Percentiles rank a stretch among this genome's conserved stretches.
These are phyloP conservation scores for Remersonia thermophila DNA, from an alignment of 2,329 filamentous ascomycete genomes.

Conservation along the genomic window DNA sequence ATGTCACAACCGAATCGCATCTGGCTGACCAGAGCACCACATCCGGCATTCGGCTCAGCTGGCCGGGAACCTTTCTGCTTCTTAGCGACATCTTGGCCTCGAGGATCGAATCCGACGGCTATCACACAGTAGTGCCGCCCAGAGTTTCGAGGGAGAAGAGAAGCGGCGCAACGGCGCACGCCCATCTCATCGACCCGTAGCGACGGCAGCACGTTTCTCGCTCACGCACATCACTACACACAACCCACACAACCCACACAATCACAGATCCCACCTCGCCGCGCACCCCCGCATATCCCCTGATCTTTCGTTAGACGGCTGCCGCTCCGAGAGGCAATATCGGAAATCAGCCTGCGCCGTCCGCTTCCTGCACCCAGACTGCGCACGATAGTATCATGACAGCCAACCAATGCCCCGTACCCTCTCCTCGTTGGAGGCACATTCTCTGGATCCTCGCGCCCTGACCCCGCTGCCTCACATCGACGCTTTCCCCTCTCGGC, in stretches of 20 bases:
- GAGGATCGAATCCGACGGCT: conserved; percentile 1
- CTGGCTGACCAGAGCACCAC: conserved; percentile 2
- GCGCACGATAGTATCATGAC: conserved; percentile 32
- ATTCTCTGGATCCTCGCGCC: conserved; percentile 31
- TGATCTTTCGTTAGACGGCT: neutral
- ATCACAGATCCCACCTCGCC: neutral
- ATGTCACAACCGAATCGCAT: conserved; percentile 6
- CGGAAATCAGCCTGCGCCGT: conserved; percentile 17
- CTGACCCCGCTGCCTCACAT: conserved; percentile 13
- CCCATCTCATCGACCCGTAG: conserved; percentile 9
- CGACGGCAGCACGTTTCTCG: too few relatives aligned
- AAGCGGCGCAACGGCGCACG: conserved; percentile 14
- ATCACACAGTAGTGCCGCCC: conserved; percentile 4
- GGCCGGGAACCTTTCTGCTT: neutral
- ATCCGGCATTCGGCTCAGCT: neutral
- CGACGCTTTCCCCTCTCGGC: too few relatives aligned
- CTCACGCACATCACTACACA: too few relatives aligned
- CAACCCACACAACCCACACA: conserved; percentile 6
- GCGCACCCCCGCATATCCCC: conserved; percentile 1
- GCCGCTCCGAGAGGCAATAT: conserved; percentile 5
- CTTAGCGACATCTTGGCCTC: neutral
- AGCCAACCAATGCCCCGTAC: conserved; percentile 28
- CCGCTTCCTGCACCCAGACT: conserved; percentile 17
- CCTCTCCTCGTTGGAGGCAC: conserved; percentile 34
- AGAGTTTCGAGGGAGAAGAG: conserved; percentile 2